Percentiles rank a stretch among this genome's conserved stretches.
phyloP scores from a whole-genome alignment of 371 early-diverging fungal species.

The Vairimorpha ceranae region DNA sequence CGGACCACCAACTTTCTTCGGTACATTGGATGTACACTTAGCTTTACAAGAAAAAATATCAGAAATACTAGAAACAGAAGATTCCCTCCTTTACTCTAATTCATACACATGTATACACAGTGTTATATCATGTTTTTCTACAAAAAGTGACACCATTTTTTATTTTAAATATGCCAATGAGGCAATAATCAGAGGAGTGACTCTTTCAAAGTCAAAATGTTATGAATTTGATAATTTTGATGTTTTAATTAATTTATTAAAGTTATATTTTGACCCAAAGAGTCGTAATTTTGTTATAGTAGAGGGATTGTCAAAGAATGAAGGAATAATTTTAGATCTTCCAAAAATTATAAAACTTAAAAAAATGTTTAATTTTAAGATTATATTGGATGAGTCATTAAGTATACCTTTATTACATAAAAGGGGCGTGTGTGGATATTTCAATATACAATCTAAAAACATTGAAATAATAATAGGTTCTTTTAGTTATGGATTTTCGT shows the following conservation, averaged over 20 bases:
- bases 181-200: slow-evolving; percentile 59
- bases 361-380: slow-evolving; percentile 83
- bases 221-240: slow-evolving; percentile 49
- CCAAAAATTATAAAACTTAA: slow-evolving; percentile 76
- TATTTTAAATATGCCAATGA: slow-evolving; percentile 62
- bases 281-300: slow-evolving; percentile 81
- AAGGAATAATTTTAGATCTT: slow-evolving; percentile 80
- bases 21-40: slow-evolving; percentile 92
- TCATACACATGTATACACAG: slow-evolving; percentile 81
- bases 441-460: slow-evolving; percentile 64
- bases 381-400: slow-evolving; percentile 86
- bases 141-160: slow-evolving; percentile 86
- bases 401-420: slow-evolving; percentile 80
- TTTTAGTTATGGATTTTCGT: slow-evolving; percentile 72
- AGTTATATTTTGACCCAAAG: slow-evolving; percentile 41
- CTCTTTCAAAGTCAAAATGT: slow-evolving; percentile 45
- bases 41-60: slow-evolving; percentile 82
- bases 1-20: slow-evolving; percentile 95
- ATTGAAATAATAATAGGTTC: slow-evolving; percentile 87
- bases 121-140: slow-evolving; percentile 91
- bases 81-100: slow-evolving; percentile 92
- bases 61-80: slow-evolving; percentile 74
- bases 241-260: slow-evolving; percentile 50
- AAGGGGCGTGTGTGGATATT: slow-evolving; percentile 18
- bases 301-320: slow-evolving; percentile 86